These are phyloP conservation scores for Suillus plorans DNA, from an alignment of 768 basidiomycete species.

Conservation along the genomic window DNA sequence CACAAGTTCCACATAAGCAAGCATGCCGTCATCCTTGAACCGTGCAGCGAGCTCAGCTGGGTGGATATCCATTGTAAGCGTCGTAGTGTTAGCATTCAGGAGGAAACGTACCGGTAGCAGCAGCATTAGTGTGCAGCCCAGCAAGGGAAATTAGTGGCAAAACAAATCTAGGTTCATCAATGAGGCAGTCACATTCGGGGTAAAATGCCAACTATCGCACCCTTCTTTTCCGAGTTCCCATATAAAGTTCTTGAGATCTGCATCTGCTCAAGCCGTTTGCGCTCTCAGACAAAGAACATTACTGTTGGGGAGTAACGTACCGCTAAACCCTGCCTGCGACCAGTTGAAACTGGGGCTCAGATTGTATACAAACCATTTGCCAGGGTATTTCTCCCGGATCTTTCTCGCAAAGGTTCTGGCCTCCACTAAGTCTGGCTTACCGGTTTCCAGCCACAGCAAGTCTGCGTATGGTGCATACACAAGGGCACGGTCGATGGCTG, in stretches of 20 bases:
- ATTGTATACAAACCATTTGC: conserved; percentile 88
- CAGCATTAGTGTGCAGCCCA: conserved; percentile 85
- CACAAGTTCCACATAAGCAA: conserved; percentile 87
- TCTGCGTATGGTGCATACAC: conserved; percentile 87
- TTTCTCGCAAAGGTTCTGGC: conserved; percentile 76
- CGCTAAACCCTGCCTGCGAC: conserved; percentile 77
- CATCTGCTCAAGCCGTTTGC: conserved; percentile 39
- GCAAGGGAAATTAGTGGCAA: conserved; percentile 88
- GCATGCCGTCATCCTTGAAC: conserved; percentile 88
- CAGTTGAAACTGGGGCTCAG: conserved; percentile 94
- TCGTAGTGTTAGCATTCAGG: neutral
- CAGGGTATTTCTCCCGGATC: conserved; percentile 68
- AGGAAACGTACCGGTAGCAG: conserved; percentile 57
- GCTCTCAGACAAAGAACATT: neutral
- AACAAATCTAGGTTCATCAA: conserved; percentile 60
- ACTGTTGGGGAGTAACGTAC: conserved; percentile 31
- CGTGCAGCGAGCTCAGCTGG: conserved; percentile 75
- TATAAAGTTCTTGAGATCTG: conserved; percentile 78
- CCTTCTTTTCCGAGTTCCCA: conserved; percentile 92
- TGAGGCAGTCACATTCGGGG: neutral
- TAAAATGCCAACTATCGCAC: conserved; percentile 33
- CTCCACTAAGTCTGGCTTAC: conserved; percentile 78
- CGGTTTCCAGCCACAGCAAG: conserved; percentile 92
- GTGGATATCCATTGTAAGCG: neutral
- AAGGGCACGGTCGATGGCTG: conserved; percentile 78